Percentiles rank a stretch among this genome's conserved stretches.
Evolutionary conservation across 2,329 filamentous ascomycete species (phyloP).

Genomic region (Aspergillus jensenii): DNA sequence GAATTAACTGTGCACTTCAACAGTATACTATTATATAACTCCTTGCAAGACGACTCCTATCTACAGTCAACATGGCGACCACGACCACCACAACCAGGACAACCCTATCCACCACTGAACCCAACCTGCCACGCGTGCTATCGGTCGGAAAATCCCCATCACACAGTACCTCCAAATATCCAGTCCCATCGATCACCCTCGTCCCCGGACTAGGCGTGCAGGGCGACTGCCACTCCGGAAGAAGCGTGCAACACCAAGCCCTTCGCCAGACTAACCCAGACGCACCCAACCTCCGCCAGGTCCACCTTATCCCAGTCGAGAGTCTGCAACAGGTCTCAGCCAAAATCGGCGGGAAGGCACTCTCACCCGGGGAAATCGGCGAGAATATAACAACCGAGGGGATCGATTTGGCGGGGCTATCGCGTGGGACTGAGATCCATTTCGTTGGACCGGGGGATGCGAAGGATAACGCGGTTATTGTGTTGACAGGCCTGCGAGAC

Average conservation of each 20-base stretch:
- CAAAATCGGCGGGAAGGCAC: not conserved
- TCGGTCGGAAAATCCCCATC: not conserved
- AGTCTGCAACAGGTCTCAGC: not conserved
- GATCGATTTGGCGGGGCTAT: not conserved
- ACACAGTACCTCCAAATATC: not conserved
- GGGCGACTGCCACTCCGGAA: not conserved
- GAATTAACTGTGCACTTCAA: fast-evolving
- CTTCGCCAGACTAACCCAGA: not conserved
- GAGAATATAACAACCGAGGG: not conserved
- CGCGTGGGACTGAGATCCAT: not conserved
- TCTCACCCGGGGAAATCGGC: not conserved
- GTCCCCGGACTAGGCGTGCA: not conserved
- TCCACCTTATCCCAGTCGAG: not conserved
- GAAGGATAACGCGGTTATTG: not conserved
- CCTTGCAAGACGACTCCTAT: no score
- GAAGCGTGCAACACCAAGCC: not conserved
- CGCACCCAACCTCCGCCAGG: not conserved
- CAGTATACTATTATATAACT: no score
- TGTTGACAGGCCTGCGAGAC: not conserved
- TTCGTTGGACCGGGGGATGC: not conserved
- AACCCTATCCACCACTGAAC: not conserved
- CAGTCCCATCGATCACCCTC: not conserved
- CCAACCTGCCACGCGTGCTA: not conserved
- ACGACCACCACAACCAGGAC: not conserved
- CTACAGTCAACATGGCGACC: not conserved